These are phyloP conservation scores for Neurospora sp. DNA, from an alignment of 495 filamentous ascomycete species.

Conservation along the genomic window DNA sequence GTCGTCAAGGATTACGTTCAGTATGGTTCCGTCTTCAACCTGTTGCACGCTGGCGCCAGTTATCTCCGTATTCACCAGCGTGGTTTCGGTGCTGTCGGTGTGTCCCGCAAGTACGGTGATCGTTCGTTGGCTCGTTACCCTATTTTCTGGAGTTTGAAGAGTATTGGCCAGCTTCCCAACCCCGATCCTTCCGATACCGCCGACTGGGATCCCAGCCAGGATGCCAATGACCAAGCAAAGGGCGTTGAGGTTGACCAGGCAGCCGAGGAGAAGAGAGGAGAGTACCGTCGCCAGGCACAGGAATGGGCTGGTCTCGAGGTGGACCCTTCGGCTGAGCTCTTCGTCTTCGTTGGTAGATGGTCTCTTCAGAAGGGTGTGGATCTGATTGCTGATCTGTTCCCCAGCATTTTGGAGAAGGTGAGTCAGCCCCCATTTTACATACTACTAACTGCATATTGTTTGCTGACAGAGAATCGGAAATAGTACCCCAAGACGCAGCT, in stretches of 20 bases:
- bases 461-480: not conserved
- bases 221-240: slow-evolving; percentile 32
- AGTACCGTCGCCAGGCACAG: slow-evolving; percentile 58
- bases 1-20: slow-evolving; percentile 51
- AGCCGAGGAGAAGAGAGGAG: slow-evolving; percentile 47
- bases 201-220: slow-evolving; percentile 48
- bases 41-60: slow-evolving; percentile 62
- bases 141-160: slow-evolving; percentile 66
- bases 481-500: slow-evolving; percentile 53
- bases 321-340: slow-evolving; percentile 57
- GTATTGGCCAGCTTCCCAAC: slow-evolving; percentile 62
- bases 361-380: slow-evolving; percentile 72
- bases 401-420: slow-evolving; percentile 52
- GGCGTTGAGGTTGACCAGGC: slow-evolving; percentile 45
- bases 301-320: slow-evolving; percentile 65
- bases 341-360: slow-evolving; percentile 75
- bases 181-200: slow-evolving; percentile 67
- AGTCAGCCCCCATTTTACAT: not conserved
- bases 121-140: slow-evolving; percentile 66
- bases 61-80: slow-evolving; percentile 67
- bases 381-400: slow-evolving; percentile 68
- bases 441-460: not conserved
- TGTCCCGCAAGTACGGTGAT: slow-evolving; percentile 67
- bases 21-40: slow-evolving; percentile 61
- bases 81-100: slow-evolving; percentile 66